A percentile compares a stretch with the other conserved stretches of the same genome.
Conservation (phyloP, 2,329 filamentous ascomycete genomes). For the Thelonectria olida region DNA sequence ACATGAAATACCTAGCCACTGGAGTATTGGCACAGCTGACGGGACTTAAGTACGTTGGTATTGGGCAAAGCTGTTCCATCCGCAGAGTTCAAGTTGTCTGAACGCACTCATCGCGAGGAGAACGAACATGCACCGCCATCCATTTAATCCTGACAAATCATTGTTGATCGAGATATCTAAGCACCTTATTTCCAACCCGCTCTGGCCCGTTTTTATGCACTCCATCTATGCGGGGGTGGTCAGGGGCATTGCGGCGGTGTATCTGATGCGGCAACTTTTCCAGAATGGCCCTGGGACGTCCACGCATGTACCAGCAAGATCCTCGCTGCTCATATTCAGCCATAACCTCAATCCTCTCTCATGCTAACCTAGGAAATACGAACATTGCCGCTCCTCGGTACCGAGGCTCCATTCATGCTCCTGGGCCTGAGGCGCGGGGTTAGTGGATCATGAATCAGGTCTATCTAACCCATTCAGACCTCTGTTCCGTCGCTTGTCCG, state of each 20-base stretch:
- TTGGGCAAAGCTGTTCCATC: too few relatives aligned
- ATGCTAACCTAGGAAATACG: background rate
- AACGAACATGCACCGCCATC: too few relatives aligned
- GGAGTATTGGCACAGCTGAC: too few relatives aligned
- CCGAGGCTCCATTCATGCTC: background rate
- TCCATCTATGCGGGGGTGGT: too few relatives aligned
- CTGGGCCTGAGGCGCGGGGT: background rate
- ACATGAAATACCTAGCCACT: too few relatives aligned
- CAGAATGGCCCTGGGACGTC: background rate
- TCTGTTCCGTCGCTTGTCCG: background rate
- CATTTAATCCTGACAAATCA: too few relatives aligned
- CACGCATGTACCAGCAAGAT: background rate
- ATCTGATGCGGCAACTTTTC: background rate
- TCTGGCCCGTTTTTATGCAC: background rate
- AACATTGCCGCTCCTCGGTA: conserved; percentile 15
- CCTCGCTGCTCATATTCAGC: background rate
- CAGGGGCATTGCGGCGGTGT: background rate
- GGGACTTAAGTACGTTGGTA: too few relatives aligned
- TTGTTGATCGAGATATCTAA: too few relatives aligned
- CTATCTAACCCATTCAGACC: background rate
- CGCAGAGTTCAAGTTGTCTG: too few relatives aligned
- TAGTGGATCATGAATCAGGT: background rate
- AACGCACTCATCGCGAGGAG: too few relatives aligned
- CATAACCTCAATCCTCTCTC: too few relatives aligned
- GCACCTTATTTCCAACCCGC: background rate